Base-by-base conservation (phyloP, 192 early-diverging fungal species). In the Coemansia sp. region DNA sequence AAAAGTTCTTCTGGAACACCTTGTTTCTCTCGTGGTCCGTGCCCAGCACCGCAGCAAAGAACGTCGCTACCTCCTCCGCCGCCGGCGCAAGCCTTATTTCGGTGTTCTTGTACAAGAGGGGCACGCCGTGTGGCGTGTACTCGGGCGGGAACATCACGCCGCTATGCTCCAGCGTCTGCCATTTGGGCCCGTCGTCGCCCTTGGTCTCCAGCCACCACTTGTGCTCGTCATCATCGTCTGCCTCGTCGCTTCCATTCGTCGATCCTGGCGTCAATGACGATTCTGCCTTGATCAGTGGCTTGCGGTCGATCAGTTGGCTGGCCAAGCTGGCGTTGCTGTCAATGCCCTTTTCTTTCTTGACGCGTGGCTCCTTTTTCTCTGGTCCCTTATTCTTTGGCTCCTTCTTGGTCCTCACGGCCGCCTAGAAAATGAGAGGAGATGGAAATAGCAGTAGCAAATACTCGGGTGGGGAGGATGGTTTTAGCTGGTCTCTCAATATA, bases 41-140 rank as follows among this genome's bases (percentile, higher is more conserved):
- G 21, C 87, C 92, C 8, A 99, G 64, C 24, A 96, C 59, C 15
- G 87, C 91, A 24, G 95, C 97, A 86, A 90, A 99, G 75, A 98
- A 99, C 14, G 87, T 92, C 2, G 97, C 97, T 0, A 99, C 93
- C 67, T 99, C 97, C 76, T 99, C 97, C 4, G 91, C 90, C 35
- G 89, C 89, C 1, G 95, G 90, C 1, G 76, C 81, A 34, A 98
- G 74, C 43, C 49, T 74, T 48, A 90, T 76, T 44, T 63, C 75
- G 72, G 89, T 72, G 83, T 93, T 93, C 71, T 94, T 77, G 68
- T 98, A 99, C 49, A 86, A 77, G 86, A 99, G 91, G 71, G 92
- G 91, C 36, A 97, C 71, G 21, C 91, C 91, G 75, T 97, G 96
- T 14, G 94, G 93, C 44, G 79, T 89, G 77, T 99, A 99, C 6